Base-by-base conservation (phyloP, 1,139 yeast genomes). In the Sugiyamaella neomexicana region DNA sequence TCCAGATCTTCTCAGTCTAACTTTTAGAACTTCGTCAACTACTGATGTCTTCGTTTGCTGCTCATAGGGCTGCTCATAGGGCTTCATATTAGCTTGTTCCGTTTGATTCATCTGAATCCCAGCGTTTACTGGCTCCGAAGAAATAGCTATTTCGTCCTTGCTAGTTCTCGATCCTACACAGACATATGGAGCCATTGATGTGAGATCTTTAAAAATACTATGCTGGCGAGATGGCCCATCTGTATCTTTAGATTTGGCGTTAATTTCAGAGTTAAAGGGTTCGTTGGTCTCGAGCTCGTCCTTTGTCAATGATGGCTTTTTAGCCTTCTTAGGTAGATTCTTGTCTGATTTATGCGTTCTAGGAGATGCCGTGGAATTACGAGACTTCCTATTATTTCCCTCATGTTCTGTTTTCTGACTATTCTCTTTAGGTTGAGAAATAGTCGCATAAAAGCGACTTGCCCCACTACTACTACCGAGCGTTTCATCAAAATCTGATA, bases 1-100 rank as follows among this genome's bases (percentile, higher is more conserved):
- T 0, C 89, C 89, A 0, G 86, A 85, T 13, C 80, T 74, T 58
- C 80, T 73, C 55, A 78, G 70, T 58, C 74, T 78, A 12, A 82
- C 23, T 23, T 34, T 41, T 7, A 42, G 72, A 60, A 54, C 40
- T 17, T 52, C 57, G 16, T 40, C 50, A 13, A 23, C 9, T 23
- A 13, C 31, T 2, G 31, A 32, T 5, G 25, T 20, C 25, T 20
- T 20, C 5, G 25, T 20, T 20, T 20, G 25, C 25, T 20, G 25
- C 25, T 3, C 25, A 20, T 20, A 20, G 25, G 25, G 5, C 25
- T 20, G 5, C 5, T 20, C 25, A 5, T 20, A 20, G 25, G 5
- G 16, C 20, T 37, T 37, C n/a, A n/a, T n/a, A 8, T 37, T 37
- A 3, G 17, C 17, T 17, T 20, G 9, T 39, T n/a, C 32, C 32